Base-by-base conservation (phyloP, 495 filamentous ascomycete species). In the Cryomyces antarcticus region DNA sequence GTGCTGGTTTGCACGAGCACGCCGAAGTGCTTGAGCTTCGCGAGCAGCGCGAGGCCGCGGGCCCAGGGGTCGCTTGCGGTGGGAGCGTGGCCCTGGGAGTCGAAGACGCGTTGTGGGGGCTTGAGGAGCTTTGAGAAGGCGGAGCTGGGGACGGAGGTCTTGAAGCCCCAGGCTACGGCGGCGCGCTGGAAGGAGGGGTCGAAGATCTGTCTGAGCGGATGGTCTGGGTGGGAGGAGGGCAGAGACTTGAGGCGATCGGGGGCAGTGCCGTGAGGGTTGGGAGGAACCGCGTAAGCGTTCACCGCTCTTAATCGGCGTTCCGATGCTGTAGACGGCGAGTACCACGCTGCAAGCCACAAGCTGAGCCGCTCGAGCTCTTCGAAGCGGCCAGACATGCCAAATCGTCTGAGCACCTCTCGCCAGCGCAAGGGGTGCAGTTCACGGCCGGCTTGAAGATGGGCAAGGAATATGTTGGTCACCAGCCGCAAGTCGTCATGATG, bases 131-230 rank as follows among this genome's bases (percentile, higher is more conserved):
- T 24, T 24, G 17, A 24, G 17, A 24, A 24, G 17, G 17, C 17
- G 17, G 17, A 24, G 17, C 17, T 24, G 17, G 17, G 17, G 6
- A 57, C 56, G 13, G 63, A 49, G 0, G 49, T 53, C 35, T 61
- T 64, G 53, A 77, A 77, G 4, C 73, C 71, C 73, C 73, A 77
- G n/a, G 61, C 53, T 29, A 77, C 63, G 34, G 77, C 61, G 9
- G 68, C 69, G 30, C 59, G 59, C 51, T 70, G 69, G 49, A 72
- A 62, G 5, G 56, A 46, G 0, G 45, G 52, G 12, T 41, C 56
- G 49, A 75, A 75, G 30, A 76, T 62, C 4, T 52, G 51, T 24
- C 49, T 50, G 0, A 72, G 58, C n/a, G 51, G 51, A 31, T 56
- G 51, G 7, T 44, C 39, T 4, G 45, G 48, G 42, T 59, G 46